Evolutionary conservation across 495 filamentous ascomycete species (phyloP).

Genomic region (Physcia stellaris): DNA sequence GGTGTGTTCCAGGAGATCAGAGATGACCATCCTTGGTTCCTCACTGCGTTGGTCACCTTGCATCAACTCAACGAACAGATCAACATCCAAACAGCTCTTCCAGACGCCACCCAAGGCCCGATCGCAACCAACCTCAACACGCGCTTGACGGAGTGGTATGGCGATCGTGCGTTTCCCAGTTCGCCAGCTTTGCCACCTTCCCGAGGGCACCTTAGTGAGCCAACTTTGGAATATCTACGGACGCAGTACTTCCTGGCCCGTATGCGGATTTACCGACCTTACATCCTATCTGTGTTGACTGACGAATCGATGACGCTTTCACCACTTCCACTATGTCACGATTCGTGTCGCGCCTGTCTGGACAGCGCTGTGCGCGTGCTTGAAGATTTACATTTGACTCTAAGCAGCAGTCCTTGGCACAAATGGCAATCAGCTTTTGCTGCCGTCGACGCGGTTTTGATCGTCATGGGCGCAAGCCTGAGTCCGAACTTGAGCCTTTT

Average conservation of each 20-base stretch:
- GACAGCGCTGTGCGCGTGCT: not conserved
- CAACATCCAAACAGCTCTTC: not conserved
- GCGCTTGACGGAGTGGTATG: not conserved
- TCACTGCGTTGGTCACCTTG: not conserved
- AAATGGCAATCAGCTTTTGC: not conserved
- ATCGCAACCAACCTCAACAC: not conserved
- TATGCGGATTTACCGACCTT: not conserved
- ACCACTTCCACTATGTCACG: not conserved
- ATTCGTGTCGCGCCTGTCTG: not conserved
- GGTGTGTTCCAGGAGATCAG: not conserved
- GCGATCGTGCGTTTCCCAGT: not conserved
- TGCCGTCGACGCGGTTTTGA: not conserved
- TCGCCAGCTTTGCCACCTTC: not conserved
- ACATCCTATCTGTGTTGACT: not conserved
- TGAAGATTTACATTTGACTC: not conserved
- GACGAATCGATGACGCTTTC: not conserved
- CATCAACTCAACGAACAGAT: not conserved
- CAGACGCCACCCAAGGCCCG: not conserved
- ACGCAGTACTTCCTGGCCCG: not conserved
- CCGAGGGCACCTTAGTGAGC: not conserved
- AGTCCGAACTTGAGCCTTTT: not conserved
- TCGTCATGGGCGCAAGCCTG: not conserved
- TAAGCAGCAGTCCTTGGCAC: not conserved
- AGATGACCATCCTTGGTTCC: not conserved
- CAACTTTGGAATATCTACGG: not conserved